Percentiles rank a stretch among this genome's conserved stretches.
Conservation (phyloP, 2,329 filamentous ascomycete genomes). For the Plenodomus lindquistii region DNA sequence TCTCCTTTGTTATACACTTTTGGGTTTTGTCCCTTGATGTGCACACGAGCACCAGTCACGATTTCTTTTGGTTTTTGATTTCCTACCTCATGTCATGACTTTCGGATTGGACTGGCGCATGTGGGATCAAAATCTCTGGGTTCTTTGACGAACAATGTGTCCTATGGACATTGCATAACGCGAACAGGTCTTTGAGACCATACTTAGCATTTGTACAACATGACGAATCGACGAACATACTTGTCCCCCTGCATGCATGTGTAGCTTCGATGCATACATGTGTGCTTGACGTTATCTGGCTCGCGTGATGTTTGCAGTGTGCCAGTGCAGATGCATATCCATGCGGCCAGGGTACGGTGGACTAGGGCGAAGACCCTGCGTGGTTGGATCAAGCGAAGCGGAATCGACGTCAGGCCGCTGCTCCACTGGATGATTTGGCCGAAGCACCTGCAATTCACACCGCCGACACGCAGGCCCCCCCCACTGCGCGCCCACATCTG, state of each 20-base stretch:
- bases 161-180: slow-evolving; percentile 18
- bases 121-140: slow-evolving; percentile 11
- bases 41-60: slow-evolving; percentile 6
- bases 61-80: slow-evolving; percentile 8
- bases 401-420: slow-evolving; percentile 16
- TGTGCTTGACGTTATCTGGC: not conserved
- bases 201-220: slow-evolving; percentile 21
- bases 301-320: not conserved
- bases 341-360: too few relatives aligned
- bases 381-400: not conserved
- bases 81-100: slow-evolving; percentile 8
- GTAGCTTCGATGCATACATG: not conserved
- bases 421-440: slow-evolving; percentile 13
- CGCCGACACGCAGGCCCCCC: slow-evolving; percentile 9
- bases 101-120: slow-evolving; percentile 12
- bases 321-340: not conserved
- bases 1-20: not conserved
- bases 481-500: slow-evolving; percentile 5
- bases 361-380: not conserved
- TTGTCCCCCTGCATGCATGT: not conserved
- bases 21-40: slow-evolving; percentile 8
- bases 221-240: slow-evolving; percentile 11
- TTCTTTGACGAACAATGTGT: slow-evolving; percentile 10
- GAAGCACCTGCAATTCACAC: slow-evolving; percentile 4
- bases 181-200: slow-evolving; percentile 15